Evolutionary conservation across 805 yeast species (phyloP).

Genomic region (Cephaloascus fragrans): DNA sequence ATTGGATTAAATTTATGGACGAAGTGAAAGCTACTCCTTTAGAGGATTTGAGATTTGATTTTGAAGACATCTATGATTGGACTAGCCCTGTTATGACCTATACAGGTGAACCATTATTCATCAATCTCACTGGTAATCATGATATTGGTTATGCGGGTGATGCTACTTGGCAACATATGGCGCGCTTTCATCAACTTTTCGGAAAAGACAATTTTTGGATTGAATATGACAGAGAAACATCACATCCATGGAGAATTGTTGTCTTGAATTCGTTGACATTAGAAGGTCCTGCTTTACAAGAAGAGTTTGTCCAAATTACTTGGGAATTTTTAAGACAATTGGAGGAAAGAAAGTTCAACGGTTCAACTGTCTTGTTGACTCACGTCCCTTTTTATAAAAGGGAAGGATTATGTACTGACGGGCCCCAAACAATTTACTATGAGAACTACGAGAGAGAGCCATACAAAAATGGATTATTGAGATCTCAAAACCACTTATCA

Average conservation of each 20-base stretch:
- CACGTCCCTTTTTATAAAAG: conserved; percentile 85
- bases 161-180: conserved; percentile 84
- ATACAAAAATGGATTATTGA: conserved; percentile 57
- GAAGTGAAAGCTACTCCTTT: conserved; percentile 16
- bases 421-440: conserved; percentile 50
- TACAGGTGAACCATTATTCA: conserved; percentile 52
- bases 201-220: conserved; percentile 83
- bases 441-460: conserved; percentile 48
- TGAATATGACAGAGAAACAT: conserved; percentile 52
- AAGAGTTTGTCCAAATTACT: conserved; percentile 54
- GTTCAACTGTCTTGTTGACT: conserved; percentile 74
- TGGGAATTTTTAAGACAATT: conserved; percentile 66
- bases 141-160: conserved; percentile 96
- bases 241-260: conserved; percentile 81
- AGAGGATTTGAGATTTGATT: conserved; percentile 36
- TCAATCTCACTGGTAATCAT: conserved; percentile 90
- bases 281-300: conserved; percentile 86
- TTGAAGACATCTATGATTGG: conserved; percentile 63
- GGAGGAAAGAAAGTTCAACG: conserved; percentile 46
- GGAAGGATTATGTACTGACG: conserved; percentile 80
- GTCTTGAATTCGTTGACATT: conserved; percentile 73
- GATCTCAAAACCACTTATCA: conserved; percentile 82
- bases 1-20: conserved; percentile 40
- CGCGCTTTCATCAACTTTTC: conserved; percentile 62
- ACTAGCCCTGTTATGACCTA: conserved; percentile 17